Evolutionary conservation across 2,329 filamentous ascomycete genomes (phyloP).

Genomic region (Setomelanomma holmii): DNA sequence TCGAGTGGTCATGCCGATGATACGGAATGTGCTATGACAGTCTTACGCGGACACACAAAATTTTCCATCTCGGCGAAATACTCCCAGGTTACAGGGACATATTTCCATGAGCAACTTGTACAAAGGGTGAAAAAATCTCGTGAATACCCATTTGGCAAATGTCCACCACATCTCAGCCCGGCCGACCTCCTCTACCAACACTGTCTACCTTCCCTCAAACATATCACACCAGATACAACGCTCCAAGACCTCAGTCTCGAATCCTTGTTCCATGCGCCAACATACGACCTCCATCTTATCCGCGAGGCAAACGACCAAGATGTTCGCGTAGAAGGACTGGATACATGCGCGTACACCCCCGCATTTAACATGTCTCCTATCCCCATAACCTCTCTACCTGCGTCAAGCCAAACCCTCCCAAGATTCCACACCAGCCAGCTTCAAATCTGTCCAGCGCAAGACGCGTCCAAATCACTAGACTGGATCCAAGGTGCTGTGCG

Average conservation of each 20-base stretch:
- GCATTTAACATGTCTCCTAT: background rate
- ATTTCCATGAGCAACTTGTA: background rate
- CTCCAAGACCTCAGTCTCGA: constrained; percentile 8
- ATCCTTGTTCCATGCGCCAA: constrained; percentile 6
- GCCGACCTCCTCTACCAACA: constrained; percentile 2
- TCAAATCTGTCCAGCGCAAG: background rate
- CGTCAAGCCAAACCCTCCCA: background rate
- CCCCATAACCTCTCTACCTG: background rate
- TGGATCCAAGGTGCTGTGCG: background rate
- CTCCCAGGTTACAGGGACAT: background rate
- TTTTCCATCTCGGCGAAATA: background rate
- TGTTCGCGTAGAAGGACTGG: constrained; percentile 3
- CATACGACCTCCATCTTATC: constrained; percentile 7
- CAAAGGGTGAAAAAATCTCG: background rate
- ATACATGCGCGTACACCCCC: constrained; percentile 3
- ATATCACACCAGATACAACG: constrained; percentile 2
- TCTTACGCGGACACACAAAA: background rate
- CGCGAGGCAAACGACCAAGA: background rate
- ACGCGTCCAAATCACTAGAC: background rate
- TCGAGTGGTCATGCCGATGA: too few species aligned
- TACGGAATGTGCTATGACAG: too few species aligned
- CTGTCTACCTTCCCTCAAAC: constrained; percentile 1
- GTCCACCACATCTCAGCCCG: background rate
- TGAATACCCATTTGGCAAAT: background rate
- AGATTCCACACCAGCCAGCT: background rate